Percentiles rank a stretch among this genome's conserved stretches.
Evolutionary conservation across 192 early-diverging fungal genomes (phyloP).

Genomic region (Coemansia sp.): DNA sequence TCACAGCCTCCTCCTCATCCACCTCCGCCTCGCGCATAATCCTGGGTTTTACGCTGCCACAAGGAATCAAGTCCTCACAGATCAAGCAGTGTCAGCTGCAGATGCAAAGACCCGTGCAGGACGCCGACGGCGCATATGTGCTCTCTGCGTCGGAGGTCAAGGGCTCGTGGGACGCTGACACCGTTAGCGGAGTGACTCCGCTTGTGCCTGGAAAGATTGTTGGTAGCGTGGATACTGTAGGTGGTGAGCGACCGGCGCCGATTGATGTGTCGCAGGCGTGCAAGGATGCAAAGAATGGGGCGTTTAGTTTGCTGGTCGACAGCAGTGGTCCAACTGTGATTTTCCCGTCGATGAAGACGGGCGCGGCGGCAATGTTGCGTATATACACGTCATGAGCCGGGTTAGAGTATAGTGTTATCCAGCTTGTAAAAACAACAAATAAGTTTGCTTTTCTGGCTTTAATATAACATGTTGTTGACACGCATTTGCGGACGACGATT

Average conservation of each 20-base stretch:
- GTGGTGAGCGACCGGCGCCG: slow-evolving; percentile 8
- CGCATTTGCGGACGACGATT: too few species aligned
- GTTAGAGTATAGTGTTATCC: too few species aligned
- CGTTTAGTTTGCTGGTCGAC: slow-evolving; percentile 19
- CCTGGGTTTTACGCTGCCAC: slow-evolving; percentile 14
- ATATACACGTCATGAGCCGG: neutral
- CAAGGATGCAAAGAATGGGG: slow-evolving; percentile 6
- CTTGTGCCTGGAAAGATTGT: slow-evolving; percentile 10
- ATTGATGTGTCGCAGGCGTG: slow-evolving; percentile 25
- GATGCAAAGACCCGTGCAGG: slow-evolving; percentile 16
- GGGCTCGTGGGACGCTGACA: slow-evolving; percentile 12
- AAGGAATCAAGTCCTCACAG: slow-evolving; percentile 6
- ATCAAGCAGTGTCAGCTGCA: slow-evolving; percentile 20
- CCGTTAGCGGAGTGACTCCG: slow-evolving; percentile 11
- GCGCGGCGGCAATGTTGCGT: slow-evolving; percentile 12
- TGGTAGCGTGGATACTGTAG: slow-evolving; percentile 8
- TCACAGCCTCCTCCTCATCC: slow-evolving; percentile 11
- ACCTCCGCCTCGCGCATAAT: slow-evolving; percentile 9
- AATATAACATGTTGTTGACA: too few species aligned
- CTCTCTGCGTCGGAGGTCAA: slow-evolving; percentile 11
- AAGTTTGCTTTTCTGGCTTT: too few species aligned
- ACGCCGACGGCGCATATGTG: slow-evolving; percentile 5
- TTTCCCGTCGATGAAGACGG: slow-evolving; percentile 26
- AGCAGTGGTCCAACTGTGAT: slow-evolving; percentile 14
- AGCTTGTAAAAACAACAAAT: too few species aligned